phyloP scores from a whole-genome alignment of 192 early-diverging fungal species.

The Coemansia sp. region DNA sequence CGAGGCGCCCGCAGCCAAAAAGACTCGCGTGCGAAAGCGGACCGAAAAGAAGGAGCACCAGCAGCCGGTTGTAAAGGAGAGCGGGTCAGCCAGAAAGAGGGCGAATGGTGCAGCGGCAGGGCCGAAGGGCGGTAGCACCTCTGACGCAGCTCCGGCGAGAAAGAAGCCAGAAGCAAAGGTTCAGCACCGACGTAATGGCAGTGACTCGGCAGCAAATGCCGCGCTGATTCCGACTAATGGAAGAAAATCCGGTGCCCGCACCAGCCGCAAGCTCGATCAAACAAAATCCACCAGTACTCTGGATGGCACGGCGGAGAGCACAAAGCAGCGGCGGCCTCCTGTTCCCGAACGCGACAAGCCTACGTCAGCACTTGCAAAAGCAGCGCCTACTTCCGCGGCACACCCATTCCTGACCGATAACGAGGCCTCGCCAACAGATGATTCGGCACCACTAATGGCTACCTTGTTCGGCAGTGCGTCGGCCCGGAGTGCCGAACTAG shows the following conservation, averaged over 20 bases:
- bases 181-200: constrained; percentile 30
- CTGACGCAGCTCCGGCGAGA: constrained; percentile 18
- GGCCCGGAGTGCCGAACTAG: neutral
- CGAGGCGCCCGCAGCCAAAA: constrained; percentile 31
- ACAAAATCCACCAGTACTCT: constrained; percentile 14
- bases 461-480: neutral
- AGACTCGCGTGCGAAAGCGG: constrained; percentile 32
- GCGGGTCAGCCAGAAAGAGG: constrained; percentile 23
- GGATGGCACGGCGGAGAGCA: constrained; percentile 15
- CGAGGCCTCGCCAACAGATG: neutral
- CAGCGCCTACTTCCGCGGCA: neutral
- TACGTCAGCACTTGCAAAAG: constrained; percentile 9
- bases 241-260: constrained; percentile 48
- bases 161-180: constrained; percentile 33
- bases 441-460: neutral
- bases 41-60: constrained; percentile 38
- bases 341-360: constrained; percentile 43
- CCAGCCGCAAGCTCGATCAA: constrained; percentile 53
- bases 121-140: constrained; percentile 23
- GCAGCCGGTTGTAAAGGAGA: constrained; percentile 22
- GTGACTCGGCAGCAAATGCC: constrained; percentile 19
- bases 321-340: constrained; percentile 28
- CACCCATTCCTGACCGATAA: neutral
- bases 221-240: constrained; percentile 50
- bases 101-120: constrained; percentile 19